These are phyloP conservation scores for Phytophthora podocarpi DNA, from an alignment of 352 stramenopile species.

Conservation along the genomic window DNA sequence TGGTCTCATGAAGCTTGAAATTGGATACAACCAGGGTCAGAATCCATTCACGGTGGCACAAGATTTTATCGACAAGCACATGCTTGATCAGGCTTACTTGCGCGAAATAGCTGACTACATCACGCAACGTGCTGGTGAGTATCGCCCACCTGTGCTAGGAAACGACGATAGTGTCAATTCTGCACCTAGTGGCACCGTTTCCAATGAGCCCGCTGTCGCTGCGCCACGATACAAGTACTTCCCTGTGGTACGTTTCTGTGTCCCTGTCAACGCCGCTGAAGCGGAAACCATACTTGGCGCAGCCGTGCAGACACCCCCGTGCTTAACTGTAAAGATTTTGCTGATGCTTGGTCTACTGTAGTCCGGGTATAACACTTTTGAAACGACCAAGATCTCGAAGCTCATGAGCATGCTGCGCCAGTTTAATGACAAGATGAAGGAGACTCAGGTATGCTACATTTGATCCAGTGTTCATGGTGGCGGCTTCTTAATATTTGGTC, in stretches of 20 bases:
- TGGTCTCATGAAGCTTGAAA: conserved; percentile 93
- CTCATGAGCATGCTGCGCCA: conserved; percentile 91
- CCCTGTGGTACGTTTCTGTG: conserved; percentile 46
- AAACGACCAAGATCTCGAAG: conserved; percentile 92
- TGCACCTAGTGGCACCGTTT: conserved; percentile 9
- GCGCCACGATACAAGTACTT: conserved; percentile 65
- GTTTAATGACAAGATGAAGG: conserved; percentile 84
- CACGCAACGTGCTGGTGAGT: conserved; percentile 87
- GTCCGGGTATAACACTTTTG: conserved; percentile 91
- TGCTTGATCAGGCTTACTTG: conserved; percentile 94
- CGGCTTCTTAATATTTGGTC: neutral
- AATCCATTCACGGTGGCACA: conserved; percentile 97
- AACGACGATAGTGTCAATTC: conserved; percentile 38
- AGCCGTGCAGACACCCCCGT: too few relatives aligned
- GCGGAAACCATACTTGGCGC: too few relatives aligned
- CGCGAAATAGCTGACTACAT: conserved; percentile 97
- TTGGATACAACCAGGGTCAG: conserved; percentile 98
- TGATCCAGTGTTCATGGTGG: neutral
- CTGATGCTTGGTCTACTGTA: conserved; percentile 33
- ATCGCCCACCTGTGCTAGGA: conserved; percentile 71
- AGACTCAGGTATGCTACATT: conserved; percentile 43
- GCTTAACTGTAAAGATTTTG: conserved; percentile 11
- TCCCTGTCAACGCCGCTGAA: neutral
- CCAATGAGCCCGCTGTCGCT: conserved; percentile 2
- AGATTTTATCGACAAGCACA: conserved; percentile 96